Percentiles rank a stretch among this genome's conserved stretches.
These are phyloP conservation scores for Pestalotiopsis sp. DNA, from an alignment of 2,329 filamentous ascomycete genomes.

Conservation along the genomic window DNA sequence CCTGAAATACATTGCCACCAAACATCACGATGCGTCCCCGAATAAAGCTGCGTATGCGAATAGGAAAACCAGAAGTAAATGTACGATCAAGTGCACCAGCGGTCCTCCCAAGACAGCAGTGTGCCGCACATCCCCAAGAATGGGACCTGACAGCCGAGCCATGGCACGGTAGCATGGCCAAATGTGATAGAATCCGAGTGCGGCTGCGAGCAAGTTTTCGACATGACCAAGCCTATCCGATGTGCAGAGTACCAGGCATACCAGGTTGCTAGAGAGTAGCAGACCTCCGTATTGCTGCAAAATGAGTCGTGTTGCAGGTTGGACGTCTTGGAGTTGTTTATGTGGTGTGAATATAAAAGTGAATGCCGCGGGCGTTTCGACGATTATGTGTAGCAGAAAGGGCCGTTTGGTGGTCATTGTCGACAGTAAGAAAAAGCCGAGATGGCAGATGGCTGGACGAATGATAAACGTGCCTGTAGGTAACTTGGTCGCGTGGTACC, in stretches of 20 bases:
- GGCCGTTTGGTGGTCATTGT: slow-evolving; percentile 30
- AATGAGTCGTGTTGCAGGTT: slow-evolving; percentile 42
- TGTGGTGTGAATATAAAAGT: slow-evolving; percentile 47
- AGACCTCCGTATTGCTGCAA: slow-evolving; percentile 51
- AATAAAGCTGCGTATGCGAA: slow-evolving; percentile 27
- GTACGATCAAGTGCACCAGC: slow-evolving; percentile 45
- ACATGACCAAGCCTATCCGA: slow-evolving; percentile 33
- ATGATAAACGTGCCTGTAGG: no score
- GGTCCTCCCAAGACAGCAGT: slow-evolving; percentile 46
- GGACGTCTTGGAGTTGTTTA: slow-evolving; percentile 44
- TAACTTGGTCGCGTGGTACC: no score
- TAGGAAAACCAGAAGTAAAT: slow-evolving; percentile 38
- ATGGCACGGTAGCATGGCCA: slow-evolving; percentile 50
- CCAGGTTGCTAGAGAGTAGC: slow-evolving; percentile 46
- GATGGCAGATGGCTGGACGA: no score
- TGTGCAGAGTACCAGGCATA: slow-evolving; percentile 39
- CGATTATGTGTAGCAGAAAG: slow-evolving; percentile 39
- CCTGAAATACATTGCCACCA: neutral
- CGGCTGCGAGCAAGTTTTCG: slow-evolving; percentile 36
- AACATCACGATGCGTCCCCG: neutral
- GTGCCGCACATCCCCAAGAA: slow-evolving; percentile 18
- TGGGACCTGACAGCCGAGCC: slow-evolving; percentile 31
- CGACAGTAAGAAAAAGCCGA: neutral
- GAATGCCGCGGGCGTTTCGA: slow-evolving; percentile 45
- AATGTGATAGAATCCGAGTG: slow-evolving; percentile 50